Conservation (phyloP, 768 basidiomycete species). For the Porpolomopsis calyptriformis region DNA sequence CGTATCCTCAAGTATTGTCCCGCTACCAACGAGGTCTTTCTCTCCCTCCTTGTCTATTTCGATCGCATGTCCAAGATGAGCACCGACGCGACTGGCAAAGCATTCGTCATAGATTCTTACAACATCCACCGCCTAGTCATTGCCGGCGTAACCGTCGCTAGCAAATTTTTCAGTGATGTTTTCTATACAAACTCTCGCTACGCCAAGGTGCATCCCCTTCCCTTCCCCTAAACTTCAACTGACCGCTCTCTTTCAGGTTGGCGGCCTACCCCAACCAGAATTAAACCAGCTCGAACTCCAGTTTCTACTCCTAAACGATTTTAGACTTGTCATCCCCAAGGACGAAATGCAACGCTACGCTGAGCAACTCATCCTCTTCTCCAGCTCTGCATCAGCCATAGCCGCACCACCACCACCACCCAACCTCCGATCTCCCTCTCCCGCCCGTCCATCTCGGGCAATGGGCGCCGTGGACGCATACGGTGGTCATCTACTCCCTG, state of each 20-base stretch:
- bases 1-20: slow-evolving; percentile 98
- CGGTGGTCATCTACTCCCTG: slow-evolving; percentile 25
- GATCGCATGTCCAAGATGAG: slow-evolving; percentile 82
- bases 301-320: slow-evolving; percentile 94
- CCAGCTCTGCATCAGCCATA: slow-evolving; percentile 25
- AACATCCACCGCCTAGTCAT: slow-evolving; percentile 97
- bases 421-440: slow-evolving; percentile 11
- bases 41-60: slow-evolving; percentile 90
- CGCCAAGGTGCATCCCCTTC: slow-evolving; percentile 65
- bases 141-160: slow-evolving; percentile 97
- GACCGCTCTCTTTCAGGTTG: slow-evolving; percentile 48
- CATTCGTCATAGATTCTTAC: slow-evolving; percentile 91
- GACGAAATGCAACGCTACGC: slow-evolving; percentile 95
- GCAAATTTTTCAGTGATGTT: slow-evolving; percentile 97
- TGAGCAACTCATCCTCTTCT: slow-evolving; percentile 74
- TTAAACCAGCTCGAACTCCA: slow-evolving; percentile 96
- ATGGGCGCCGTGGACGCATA: slow-evolving; percentile 50
- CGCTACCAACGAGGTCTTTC: slow-evolving; percentile 95
- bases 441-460: slow-evolving; percentile 15
- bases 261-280: slow-evolving; percentile 84
- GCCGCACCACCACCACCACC: slow-evolving; percentile 14
- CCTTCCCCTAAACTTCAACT: slow-evolving; percentile 6
- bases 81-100: slow-evolving; percentile 36
- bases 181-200: slow-evolving; percentile 99
- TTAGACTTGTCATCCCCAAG: slow-evolving; percentile 73